Conservation (phyloP, 2,329 filamentous ascomycete genomes). For the Cytospora leucostoma region DNA sequence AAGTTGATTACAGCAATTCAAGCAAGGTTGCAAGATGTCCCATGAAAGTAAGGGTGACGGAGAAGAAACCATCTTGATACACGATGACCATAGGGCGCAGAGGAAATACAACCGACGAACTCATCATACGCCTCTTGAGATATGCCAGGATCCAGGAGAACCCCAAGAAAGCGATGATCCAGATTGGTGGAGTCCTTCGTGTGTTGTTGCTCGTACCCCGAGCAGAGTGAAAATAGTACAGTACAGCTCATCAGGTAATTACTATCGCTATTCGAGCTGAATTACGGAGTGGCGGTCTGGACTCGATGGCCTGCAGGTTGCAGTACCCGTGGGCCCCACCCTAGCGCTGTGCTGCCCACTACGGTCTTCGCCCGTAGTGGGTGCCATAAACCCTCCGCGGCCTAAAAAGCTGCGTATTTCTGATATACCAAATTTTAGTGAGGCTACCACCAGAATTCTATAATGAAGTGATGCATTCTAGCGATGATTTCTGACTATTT, state of each 20-base stretch:
- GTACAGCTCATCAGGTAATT: conserved; percentile 6
- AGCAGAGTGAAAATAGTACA: not conserved
- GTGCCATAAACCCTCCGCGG: too few relatives aligned
- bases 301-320: conserved; percentile 2
- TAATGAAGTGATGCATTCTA: too few relatives aligned
- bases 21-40: conserved; percentile 25
- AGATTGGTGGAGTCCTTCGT: not conserved
- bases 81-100: not conserved
- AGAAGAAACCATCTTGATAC: conserved; percentile 15
- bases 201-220: not conserved
- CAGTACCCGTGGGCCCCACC: too few relatives aligned
- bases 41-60: conserved; percentile 20
- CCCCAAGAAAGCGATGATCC: not conserved
- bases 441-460: too few relatives aligned
- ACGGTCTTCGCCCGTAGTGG: too few relatives aligned
- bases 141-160: conserved; percentile 13
- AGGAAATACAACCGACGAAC: not conserved
- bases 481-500: too few relatives aligned
- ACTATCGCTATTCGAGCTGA: conserved; percentile 5
- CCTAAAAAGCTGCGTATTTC: too few relatives aligned
- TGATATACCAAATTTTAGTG: too few relatives aligned
- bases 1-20: conserved; percentile 25
- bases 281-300: conserved; percentile 25
- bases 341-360: too few relatives aligned
- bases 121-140: conserved; percentile 9